phyloP scores from a whole-genome alignment of 495 filamentous ascomycete species.

The Aspergillus biplanus region DNA sequence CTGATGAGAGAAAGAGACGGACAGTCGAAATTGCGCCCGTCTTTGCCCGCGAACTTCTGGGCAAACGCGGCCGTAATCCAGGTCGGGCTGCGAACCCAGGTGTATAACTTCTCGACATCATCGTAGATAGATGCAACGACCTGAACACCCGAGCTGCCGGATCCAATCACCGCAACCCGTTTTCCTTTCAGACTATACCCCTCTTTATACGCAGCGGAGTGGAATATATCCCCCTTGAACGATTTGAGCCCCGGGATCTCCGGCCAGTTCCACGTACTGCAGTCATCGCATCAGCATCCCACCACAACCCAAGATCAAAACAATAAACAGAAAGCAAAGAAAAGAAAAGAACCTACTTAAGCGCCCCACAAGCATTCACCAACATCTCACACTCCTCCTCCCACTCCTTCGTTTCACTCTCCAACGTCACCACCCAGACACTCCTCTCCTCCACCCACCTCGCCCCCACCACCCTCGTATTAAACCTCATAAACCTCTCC shows the following conservation, averaged over 20 bases:
- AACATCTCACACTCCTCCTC: slow-evolving; percentile 8
- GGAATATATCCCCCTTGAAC: slow-evolving; percentile 29
- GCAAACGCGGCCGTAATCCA: slow-evolving; percentile 23
- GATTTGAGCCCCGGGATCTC: slow-evolving; percentile 24
- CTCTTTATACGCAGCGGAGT: slow-evolving; percentile 28
- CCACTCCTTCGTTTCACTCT: not conserved
- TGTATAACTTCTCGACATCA: slow-evolving; percentile 14
- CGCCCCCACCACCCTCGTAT: not conserved
- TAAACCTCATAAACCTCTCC: not conserved
- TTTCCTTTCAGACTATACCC: slow-evolving; percentile 41
- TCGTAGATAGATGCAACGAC: slow-evolving; percentile 17
- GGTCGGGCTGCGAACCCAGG: slow-evolving; percentile 18
- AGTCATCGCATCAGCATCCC: not conserved
- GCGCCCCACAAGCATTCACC: slow-evolving; percentile 3
- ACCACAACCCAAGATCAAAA: not conserved
- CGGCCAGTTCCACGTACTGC: slow-evolving; percentile 37
- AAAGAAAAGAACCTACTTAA: slow-evolving; percentile 3
- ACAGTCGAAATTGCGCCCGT: slow-evolving; percentile 24
- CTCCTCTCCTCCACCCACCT: not conserved
- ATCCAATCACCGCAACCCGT: slow-evolving; percentile 51
- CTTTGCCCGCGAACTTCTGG: slow-evolving; percentile 21
- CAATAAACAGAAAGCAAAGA: not conserved
- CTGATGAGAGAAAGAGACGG: too few species aligned
- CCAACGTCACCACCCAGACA: not conserved
- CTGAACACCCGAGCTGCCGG: slow-evolving; percentile 49